These are phyloP conservation scores for Podosphaera xanthii DNA, from an alignment of 2,329 filamentous ascomycete genomes.

Conservation along the genomic window DNA sequence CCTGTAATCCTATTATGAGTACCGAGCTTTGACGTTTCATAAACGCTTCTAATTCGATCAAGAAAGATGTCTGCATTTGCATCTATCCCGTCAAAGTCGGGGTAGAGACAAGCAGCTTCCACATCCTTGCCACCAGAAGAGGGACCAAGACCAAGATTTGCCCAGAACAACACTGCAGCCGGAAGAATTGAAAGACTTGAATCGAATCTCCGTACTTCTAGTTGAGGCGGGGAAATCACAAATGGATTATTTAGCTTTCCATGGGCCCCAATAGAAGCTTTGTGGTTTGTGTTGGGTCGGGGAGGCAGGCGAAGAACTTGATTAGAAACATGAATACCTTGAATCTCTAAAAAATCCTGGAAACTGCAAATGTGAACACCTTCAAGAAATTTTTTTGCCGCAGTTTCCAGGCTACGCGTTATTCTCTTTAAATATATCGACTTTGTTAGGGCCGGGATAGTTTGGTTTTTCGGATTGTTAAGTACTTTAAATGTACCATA, in stretches of 20 bases:
- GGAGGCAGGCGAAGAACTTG: conserved; percentile 25
- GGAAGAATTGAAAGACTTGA: conserved; percentile 50
- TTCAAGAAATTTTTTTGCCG: conserved; percentile 23
- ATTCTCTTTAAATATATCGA: conserved; percentile 10
- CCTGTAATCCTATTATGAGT: conserved; percentile 26
- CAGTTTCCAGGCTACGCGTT: conserved; percentile 23
- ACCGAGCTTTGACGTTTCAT: conserved; percentile 53
- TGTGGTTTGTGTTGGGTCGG: conserved; percentile 11
- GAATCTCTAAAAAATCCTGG: conserved; percentile 31
- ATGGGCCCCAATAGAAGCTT: conserved; percentile 7
- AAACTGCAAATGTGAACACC: conserved; percentile 21
- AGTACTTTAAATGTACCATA: conserved; percentile 22
- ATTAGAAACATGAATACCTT: conserved; percentile 30
- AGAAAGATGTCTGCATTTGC: conserved; percentile 41
- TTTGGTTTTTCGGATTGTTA: conserved; percentile 2
- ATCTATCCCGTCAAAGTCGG: conserved; percentile 36
- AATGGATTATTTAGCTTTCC: conserved; percentile 30
- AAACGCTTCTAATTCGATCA: conserved; percentile 42
- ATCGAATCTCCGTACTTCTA: conserved; percentile 50
- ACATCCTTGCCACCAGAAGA: conserved; percentile 50
- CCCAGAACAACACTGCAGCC: conserved; percentile 59
- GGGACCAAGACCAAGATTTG: conserved; percentile 52
- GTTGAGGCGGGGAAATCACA: conserved; percentile 41
- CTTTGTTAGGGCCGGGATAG: conserved; percentile 3
- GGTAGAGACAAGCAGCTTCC: conserved; percentile 46